Percentiles rank a stretch among this genome's conserved stretches.
Evolutionary conservation across 208 protist species (phyloP).

Genomic region (Phytomonas francai): DNA sequence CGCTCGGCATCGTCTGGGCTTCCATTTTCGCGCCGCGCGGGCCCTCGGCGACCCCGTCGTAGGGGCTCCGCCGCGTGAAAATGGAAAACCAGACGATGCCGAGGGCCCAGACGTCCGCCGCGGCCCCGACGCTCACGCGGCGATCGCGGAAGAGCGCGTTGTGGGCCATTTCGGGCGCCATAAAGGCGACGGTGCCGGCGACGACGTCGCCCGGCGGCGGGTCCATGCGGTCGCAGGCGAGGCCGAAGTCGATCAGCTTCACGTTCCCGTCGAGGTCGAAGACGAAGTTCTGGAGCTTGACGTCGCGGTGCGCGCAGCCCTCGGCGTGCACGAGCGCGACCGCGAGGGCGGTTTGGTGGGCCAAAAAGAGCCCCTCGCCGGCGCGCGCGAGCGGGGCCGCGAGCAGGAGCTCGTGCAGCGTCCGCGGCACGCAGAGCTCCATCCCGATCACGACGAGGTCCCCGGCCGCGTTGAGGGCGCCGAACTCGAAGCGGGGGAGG

Average conservation of each 20-base stretch:
- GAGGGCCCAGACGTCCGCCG: constrained; percentile 83
- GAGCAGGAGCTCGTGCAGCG: constrained; percentile 83
- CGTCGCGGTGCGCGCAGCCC: constrained; percentile 85
- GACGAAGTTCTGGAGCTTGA: constrained; percentile 91
- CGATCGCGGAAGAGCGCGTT: constrained; percentile 77
- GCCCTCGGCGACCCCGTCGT: constrained; percentile 15
- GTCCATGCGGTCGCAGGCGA: constrained; percentile 60
- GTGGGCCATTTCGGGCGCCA: constrained; percentile 90
- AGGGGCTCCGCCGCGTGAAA: constrained; percentile 83
- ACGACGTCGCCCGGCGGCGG: constrained; percentile 80
- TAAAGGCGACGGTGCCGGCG: constrained; percentile 87
- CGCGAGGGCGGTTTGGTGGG: constrained; percentile 78
- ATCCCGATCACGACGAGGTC: constrained; percentile 83
- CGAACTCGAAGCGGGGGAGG: constrained; percentile 85
- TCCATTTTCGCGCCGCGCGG: neutral
- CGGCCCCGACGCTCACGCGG: constrained; percentile 70
- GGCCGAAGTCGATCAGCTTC: constrained; percentile 89
- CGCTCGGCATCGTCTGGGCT: neutral
- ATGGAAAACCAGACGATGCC: constrained; percentile 88
- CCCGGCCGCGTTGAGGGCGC: constrained; percentile 65
- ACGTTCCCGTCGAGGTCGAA: constrained; percentile 85
- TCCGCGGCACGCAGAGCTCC: constrained; percentile 83
- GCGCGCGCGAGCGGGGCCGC: constrained; percentile 68
- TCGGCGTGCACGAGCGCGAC: constrained; percentile 87
- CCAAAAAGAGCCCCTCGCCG: constrained; percentile 87